A percentile compares a stretch with the other conserved stretches of the same genome.
These are phyloP conservation scores for Cryptosporidium andersoni DNA, from an alignment of 169 alveolate genomes.

Conservation along the genomic window DNA sequence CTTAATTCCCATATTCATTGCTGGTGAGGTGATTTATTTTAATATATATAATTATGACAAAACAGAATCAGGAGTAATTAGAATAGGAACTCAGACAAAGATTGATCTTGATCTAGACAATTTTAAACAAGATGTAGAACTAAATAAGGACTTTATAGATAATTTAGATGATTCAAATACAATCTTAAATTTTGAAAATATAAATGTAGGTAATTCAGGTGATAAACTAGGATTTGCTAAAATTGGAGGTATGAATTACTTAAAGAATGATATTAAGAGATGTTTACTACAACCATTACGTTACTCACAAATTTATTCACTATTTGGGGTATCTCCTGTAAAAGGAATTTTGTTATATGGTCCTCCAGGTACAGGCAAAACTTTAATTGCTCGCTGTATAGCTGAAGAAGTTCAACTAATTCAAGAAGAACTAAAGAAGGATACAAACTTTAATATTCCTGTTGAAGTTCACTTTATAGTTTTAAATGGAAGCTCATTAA, in stretches of 20 bases:
- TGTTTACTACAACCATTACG: slow-evolving; percentile 76
- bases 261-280: slow-evolving; percentile 73
- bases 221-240: slow-evolving; percentile 70
- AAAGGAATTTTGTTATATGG: slow-evolving; percentile 86
- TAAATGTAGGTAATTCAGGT: slow-evolving; percentile 1
- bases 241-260: slow-evolving; percentile 76
- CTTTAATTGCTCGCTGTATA: slow-evolving; percentile 83
- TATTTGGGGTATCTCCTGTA: slow-evolving; percentile 84
- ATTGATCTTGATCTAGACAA: slow-evolving; percentile 22
- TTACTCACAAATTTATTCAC: slow-evolving; percentile 81
- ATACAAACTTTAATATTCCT: slow-evolving; percentile 1
- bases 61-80: slow-evolving; percentile 8
- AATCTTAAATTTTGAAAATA: background rate
- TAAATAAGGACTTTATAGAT: background rate
- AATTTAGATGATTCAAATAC: background rate
- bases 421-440: slow-evolving; percentile 1
- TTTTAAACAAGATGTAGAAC: background rate
- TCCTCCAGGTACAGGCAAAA: slow-evolving; percentile 86
- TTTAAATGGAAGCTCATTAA: slow-evolving; percentile 34
- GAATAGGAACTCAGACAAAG: slow-evolving; percentile 42
- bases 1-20: slow-evolving; percentile 24
- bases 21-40: slow-evolving; percentile 9
- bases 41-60: slow-evolving; percentile 20
- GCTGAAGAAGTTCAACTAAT: slow-evolving; percentile 78
- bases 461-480: slow-evolving; percentile 23